Base-by-base conservation (phyloP, 2,329 filamentous ascomycete species). In the Coniella vitis region DNA sequence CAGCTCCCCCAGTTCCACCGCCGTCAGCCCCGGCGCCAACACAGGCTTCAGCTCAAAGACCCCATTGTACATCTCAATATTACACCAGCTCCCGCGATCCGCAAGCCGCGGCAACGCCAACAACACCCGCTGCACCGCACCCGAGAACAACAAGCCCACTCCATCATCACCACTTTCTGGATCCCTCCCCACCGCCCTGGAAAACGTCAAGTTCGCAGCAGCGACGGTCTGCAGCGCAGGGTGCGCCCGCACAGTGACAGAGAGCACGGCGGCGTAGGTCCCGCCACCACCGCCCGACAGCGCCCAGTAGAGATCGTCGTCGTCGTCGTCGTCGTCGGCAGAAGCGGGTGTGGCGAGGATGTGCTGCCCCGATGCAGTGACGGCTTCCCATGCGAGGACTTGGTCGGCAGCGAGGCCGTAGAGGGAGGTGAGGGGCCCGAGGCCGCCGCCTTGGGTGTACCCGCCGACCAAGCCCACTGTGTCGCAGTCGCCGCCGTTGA, bases 231-330 rank as follows among this genome's bases (percentile, higher is more conserved):
- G 29, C 44, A 38, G 32, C 5, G 37, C 38, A 4, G 25, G 59
- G 53, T 74, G 64, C 1, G 68, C 65, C 54, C 72, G 74, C n/a
- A 67, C 61, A 1, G 71, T 76, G 58, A 76, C 63, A 3, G 70
- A 74, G 19, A 66, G 58, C 4, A 76, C 69, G 2, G 77, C 61
- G 1, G 67, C 74, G 51, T 71, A 78, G 4, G 66, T 75, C 4
- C 71, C 71, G 9, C 67, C 69, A 2, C 75, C 73, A 4, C 74
- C 72, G 7, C 72, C 72, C 38, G 63, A 61, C 3, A 76, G 58
- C 8, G 74, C 75, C 74, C 74, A 79, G 58, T 73, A 77, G 2
- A 79, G 61, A 45, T 78, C 74, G 0, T 61, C 45, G 43, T 76
- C 69, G 21, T 69, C 49, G n/a, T n/a, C n/a, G n/a, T n/a, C n/a